These are phyloP conservation scores for Anthracocystis panici-leucophaei DNA, from an alignment of 1,284 basidiomycete genomes.

Conservation along the genomic window DNA sequence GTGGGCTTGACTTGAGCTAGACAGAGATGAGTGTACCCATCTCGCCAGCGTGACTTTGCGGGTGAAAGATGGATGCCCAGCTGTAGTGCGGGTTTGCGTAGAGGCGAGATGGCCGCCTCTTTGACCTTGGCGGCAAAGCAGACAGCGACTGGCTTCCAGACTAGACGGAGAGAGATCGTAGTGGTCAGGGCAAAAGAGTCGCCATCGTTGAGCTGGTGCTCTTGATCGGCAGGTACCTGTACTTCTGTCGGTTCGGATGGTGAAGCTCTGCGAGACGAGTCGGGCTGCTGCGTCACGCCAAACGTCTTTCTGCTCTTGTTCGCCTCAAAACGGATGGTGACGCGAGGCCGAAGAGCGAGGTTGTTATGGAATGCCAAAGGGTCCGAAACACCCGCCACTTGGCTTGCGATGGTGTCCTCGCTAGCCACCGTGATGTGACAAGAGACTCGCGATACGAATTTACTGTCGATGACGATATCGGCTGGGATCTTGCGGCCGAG, in stretches of 20 bases:
- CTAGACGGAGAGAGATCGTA: conserved; percentile 44
- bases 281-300: conserved; percentile 17
- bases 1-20: conserved; percentile 46
- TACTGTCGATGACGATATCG: conserved; percentile 57
- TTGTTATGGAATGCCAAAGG: conserved; percentile 31
- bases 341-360: conserved; percentile 29
- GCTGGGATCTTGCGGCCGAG: conserved; percentile 60
- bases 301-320: conserved; percentile 52
- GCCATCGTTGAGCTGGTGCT: conserved; percentile 30
- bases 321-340: conserved; percentile 51
- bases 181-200: conserved; percentile 46
- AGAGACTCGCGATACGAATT: conserved; percentile 51
- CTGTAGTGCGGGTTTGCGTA: conserved; percentile 15
- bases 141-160: conserved; percentile 42
- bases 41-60: conserved; percentile 40
- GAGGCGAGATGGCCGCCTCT: conserved; percentile 27
- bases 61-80: conserved; percentile 46
- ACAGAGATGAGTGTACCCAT: conserved; percentile 53
- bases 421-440: conserved; percentile 43
- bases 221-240: conserved; percentile 31
- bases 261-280: neutral
- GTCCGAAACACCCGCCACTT: conserved; percentile 8
- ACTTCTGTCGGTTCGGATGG: conserved; percentile 23
- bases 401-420: conserved; percentile 17
- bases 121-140: conserved; percentile 49